phyloP scores from a whole-genome alignment of 164 flowering plant genomes.

The Magnolia changhungtana region DNA sequence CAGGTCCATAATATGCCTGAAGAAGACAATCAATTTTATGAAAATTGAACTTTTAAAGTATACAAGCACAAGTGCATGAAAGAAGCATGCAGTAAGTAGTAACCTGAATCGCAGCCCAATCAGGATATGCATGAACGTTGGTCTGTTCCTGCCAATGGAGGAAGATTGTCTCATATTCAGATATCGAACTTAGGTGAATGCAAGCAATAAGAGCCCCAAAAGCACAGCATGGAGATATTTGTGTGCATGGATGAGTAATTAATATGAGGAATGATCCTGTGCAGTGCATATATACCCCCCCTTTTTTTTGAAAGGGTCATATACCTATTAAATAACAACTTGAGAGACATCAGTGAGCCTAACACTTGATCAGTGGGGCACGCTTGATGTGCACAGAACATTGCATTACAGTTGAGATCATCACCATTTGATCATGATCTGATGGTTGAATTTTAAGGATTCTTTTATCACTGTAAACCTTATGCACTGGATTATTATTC shows the following conservation, averaged over 20 bases:
- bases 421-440: too few species aligned
- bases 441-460: too few species aligned
- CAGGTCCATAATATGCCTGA: slow-evolving; percentile 42
- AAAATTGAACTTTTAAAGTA: not conserved
- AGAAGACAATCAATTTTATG: slow-evolving; percentile 1
- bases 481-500: too few species aligned
- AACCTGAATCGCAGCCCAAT: slow-evolving; percentile 80
- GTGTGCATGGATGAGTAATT: not conserved
- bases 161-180: slow-evolving; percentile 14
- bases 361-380: too few species aligned
- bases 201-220: not conserved
- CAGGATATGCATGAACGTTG: slow-evolving; percentile 55
- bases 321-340: too few species aligned
- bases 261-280: not conserved
- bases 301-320: not conserved
- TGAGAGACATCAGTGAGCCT: too few species aligned
- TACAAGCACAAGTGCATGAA: not conserved
- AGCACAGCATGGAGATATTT: not conserved
- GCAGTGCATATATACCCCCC: not conserved
- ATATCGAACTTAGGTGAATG: not conserved
- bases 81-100: not conserved
- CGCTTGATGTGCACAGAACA: not conserved
- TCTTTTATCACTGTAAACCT: too few species aligned
- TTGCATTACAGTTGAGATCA: too few species aligned
- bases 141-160: slow-evolving; percentile 57